These are phyloP conservation scores for Geotrichum carabidarum DNA, from an alignment of 1,139 yeast genomes.

Conservation along the genomic window DNA sequence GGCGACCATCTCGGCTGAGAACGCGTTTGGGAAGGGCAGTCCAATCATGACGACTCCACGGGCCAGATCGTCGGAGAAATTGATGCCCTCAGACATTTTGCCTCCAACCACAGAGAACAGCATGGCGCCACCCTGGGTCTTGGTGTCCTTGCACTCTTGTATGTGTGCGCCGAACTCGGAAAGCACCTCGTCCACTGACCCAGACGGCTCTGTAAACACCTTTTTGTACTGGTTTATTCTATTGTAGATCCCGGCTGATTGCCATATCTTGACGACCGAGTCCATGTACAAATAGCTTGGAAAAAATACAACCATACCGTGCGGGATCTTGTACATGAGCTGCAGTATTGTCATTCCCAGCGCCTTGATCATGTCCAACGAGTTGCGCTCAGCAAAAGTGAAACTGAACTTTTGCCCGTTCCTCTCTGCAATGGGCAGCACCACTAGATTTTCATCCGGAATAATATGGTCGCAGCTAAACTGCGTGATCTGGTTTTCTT, in stretches of 20 bases:
- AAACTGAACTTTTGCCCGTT: slow-evolving; percentile 48
- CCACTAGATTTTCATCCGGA: slow-evolving; percentile 62
- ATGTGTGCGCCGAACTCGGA: slow-evolving; percentile 45
- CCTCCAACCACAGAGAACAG: slow-evolving; percentile 90
- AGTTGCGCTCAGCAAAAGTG: slow-evolving; percentile 60
- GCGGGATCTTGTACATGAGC: slow-evolving; percentile 51
- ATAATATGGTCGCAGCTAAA: slow-evolving; percentile 84
- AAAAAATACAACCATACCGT: slow-evolving; percentile 75
- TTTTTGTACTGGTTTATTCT: slow-evolving; percentile 25
- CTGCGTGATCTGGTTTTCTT: slow-evolving; percentile 41
- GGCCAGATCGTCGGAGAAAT: slow-evolving; percentile 80
- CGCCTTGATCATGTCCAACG: slow-evolving; percentile 43
- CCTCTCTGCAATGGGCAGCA: slow-evolving; percentile 47
- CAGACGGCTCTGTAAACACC: slow-evolving; percentile 51
- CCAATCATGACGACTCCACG: slow-evolving; percentile 87
- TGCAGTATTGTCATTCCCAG: slow-evolving; percentile 51
- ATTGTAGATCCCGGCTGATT: slow-evolving; percentile 19
- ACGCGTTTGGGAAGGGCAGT: slow-evolving; percentile 81
- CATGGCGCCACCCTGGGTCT: slow-evolving; percentile 50
- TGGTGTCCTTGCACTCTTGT: slow-evolving; percentile 3
- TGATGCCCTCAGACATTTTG: slow-evolving; percentile 88
- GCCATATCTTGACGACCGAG: slow-evolving; percentile 52
- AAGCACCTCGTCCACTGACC: slow-evolving; percentile 46
- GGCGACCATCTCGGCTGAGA: slow-evolving; percentile 77
- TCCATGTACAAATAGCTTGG: slow-evolving; percentile 77